Evolutionary conservation across 208 protist genomes (phyloP).

Genomic region (Sergeia podlipaevii): DNA sequence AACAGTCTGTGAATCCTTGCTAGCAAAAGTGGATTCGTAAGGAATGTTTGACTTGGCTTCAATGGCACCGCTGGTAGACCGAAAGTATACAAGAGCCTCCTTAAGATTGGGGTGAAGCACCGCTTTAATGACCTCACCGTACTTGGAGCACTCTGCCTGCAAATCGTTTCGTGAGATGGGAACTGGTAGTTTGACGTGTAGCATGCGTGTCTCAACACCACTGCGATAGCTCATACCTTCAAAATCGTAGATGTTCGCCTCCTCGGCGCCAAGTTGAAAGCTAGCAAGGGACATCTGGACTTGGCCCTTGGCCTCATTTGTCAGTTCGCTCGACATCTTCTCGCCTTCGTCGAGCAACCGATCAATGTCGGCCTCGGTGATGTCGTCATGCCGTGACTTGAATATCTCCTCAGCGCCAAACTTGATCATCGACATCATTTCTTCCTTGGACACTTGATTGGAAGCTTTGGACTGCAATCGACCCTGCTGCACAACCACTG

Average conservation of each 20-base stretch:
- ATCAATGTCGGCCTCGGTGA: constrained; percentile 99
- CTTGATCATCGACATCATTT: constrained; percentile 97
- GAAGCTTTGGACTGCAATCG: constrained; percentile 53
- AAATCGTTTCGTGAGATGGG: constrained; percentile 66
- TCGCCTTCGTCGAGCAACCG: constrained; percentile 91
- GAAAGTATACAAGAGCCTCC: constrained; percentile 83
- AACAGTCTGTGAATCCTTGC: constrained; percentile 58
- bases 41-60: constrained; percentile 74
- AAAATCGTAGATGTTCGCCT: constrained; percentile 95
- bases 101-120: constrained; percentile 82
- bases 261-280: constrained; percentile 92
- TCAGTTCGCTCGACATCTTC: constrained; percentile 77
- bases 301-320: constrained; percentile 74
- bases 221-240: constrained; percentile 92
- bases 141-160: constrained; percentile 55
- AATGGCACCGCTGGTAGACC: constrained; percentile 66
- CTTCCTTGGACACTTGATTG: constrained; percentile 86
- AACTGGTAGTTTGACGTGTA: constrained; percentile 51
- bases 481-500: constrained; percentile 98
- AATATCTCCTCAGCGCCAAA: constrained; percentile 98
- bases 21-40: constrained; percentile 57
- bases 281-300: constrained; percentile 90
- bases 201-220: constrained; percentile 64
- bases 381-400: constrained; percentile 79
- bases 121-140: constrained; percentile 70